These are phyloP conservation scores for Raddia distichophylla DNA, from an alignment of 176 grass and related monocot genomes.

Conservation along the genomic window DNA sequence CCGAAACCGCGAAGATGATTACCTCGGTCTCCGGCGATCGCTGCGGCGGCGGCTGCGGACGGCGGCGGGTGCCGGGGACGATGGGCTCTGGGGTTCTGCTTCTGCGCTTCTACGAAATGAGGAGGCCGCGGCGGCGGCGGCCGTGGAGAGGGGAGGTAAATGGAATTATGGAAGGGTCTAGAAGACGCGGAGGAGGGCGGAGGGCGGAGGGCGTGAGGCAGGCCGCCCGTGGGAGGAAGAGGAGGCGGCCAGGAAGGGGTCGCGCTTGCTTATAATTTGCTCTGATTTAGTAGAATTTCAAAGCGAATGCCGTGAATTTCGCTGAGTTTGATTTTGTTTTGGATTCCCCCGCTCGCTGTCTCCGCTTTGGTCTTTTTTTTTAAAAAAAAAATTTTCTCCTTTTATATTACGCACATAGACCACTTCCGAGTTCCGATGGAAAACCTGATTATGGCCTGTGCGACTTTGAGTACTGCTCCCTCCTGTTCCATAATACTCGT, in stretches of 20 bases:
- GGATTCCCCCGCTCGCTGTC: conserved; percentile 23
- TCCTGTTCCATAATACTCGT: no score
- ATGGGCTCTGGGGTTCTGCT: background rate
- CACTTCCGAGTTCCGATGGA: no score
- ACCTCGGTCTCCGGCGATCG: conserved; percentile 27
- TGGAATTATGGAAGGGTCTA: background rate
- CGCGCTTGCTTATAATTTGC: conserved; percentile 9
- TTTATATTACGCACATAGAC: no score
- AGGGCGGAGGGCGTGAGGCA: conserved; percentile 46
- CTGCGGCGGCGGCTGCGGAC: background rate
- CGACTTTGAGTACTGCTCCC: no score
- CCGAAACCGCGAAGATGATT: background rate
- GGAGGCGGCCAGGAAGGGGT: conserved; percentile 35
- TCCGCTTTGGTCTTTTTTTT: no score
- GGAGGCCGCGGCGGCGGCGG: background rate
- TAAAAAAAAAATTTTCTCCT: no score
- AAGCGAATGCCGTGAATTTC: conserved; percentile 21
- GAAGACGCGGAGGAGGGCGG: background rate
- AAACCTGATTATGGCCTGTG: no score
- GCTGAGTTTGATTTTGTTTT: conserved; percentile 44
- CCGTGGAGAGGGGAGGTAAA: background rate
- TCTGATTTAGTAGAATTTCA: conserved; percentile 26
- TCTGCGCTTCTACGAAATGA: background rate
- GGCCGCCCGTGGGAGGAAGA: background rate
- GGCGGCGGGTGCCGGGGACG: background rate